Evolutionary conservation across 202 grass and related monocot genomes (phyloP).

Genomic region (Cymbopogon flexuosus): DNA sequence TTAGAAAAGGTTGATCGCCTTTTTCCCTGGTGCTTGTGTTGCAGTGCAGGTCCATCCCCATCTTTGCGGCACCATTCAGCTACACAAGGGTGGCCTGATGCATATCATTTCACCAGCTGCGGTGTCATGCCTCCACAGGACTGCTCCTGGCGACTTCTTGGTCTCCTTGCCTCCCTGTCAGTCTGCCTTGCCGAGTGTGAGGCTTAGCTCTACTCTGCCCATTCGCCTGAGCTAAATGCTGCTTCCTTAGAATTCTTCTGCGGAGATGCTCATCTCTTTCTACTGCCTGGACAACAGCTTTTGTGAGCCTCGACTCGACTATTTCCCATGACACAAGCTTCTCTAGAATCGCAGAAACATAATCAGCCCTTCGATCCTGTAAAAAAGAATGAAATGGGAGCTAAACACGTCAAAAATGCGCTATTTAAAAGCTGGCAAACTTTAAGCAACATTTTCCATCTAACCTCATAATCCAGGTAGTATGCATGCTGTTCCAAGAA

Average conservation of each 20-base stretch:
- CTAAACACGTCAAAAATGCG: neutral
- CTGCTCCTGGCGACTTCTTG: conserved; percentile 31
- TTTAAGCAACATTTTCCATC: neutral
- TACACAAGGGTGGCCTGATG: neutral
- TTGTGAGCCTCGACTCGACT: conserved; percentile 56
- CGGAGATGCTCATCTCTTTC: conserved; percentile 35
- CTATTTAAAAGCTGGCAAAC: neutral
- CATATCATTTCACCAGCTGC: neutral
- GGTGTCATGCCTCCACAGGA: neutral
- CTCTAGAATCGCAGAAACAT: conserved; percentile 59
- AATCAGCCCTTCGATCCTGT: conserved; percentile 74
- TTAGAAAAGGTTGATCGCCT: neutral
- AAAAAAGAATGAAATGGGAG: conserved; percentile 8
- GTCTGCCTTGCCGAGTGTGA: neutral
- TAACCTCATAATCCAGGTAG: conserved; percentile 89
- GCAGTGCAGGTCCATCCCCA: neutral
- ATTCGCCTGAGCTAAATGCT: conserved; percentile 4
- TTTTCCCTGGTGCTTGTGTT: neutral
- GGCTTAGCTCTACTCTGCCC: neutral
- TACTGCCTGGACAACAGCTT: conserved; percentile 31
- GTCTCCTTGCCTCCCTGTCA: conserved; percentile 9
- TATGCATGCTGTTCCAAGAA: conserved; percentile 67
- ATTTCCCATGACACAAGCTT: conserved; percentile 84
- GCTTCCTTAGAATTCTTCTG: conserved; percentile 29
- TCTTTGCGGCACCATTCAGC: neutral